Conservation (phyloP, 306 rosid species). For the Quercus engelmannii region DNA sequence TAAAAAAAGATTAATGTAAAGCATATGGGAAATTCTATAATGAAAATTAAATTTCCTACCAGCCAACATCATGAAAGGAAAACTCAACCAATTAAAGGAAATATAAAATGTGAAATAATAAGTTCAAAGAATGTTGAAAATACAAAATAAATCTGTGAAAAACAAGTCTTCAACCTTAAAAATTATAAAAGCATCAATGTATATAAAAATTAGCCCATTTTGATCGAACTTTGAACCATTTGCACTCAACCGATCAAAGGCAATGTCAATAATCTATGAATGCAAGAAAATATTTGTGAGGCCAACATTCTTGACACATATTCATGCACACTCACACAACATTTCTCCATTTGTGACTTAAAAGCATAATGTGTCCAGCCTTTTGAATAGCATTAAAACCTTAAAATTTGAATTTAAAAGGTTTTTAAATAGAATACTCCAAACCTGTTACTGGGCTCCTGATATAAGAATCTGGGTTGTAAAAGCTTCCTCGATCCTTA, state of each 20-base stretch:
- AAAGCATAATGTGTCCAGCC: background rate
- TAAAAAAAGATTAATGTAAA: too few relatives aligned
- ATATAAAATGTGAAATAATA: too few relatives aligned
- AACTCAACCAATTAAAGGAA: too few relatives aligned
- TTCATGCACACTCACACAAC: background rate
- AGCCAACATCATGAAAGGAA: too few relatives aligned
- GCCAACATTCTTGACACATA: slow-evolving; percentile 9
- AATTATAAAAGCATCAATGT: background rate
- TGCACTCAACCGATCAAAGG: slow-evolving; percentile 82
- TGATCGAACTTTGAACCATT: slow-evolving; percentile 65
- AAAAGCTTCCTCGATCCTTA: too few relatives aligned
- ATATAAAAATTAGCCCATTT: slow-evolving; percentile 10
- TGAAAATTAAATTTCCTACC: too few relatives aligned
- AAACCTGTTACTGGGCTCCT: too few relatives aligned
- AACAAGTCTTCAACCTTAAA: background rate
- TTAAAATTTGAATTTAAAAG: background rate
- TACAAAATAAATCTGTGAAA: background rate
- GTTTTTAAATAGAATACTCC: background rate
- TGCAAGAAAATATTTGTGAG: slow-evolving; percentile 34
- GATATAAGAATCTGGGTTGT: too few relatives aligned
- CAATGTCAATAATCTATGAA: slow-evolving; percentile 51
- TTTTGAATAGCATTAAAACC: background rate
- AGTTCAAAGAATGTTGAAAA: too few relatives aligned
- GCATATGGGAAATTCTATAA: too few relatives aligned
- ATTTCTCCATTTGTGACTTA: background rate